These are phyloP conservation scores for Paraphoma chrysanthemicola DNA, from an alignment of 2,329 filamentous ascomycete species.

Conservation along the genomic window DNA sequence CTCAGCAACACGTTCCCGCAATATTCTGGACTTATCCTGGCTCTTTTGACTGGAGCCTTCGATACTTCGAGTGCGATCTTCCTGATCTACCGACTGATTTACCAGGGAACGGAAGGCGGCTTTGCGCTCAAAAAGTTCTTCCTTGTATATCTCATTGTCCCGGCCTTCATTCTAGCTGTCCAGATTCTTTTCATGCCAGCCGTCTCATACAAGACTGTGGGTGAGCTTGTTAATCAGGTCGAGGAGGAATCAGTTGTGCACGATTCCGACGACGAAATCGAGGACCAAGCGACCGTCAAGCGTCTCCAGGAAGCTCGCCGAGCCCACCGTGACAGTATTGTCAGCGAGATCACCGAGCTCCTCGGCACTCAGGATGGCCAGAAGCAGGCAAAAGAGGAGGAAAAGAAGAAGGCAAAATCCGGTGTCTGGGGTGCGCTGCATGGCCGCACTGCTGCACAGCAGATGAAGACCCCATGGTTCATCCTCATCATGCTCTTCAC, in stretches of 20 bases:
- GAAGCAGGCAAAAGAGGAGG: slow-evolving; percentile 69
- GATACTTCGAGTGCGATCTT: slow-evolving; percentile 59
- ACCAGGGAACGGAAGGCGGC: slow-evolving; percentile 49
- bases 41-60: slow-evolving; percentile 59
- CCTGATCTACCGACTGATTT: slow-evolving; percentile 55
- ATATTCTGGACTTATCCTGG: slow-evolving; percentile 57
- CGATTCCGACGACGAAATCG: slow-evolving; percentile 62
- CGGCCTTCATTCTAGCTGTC: slow-evolving; percentile 51
- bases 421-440: slow-evolving; percentile 91
- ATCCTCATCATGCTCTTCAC: slow-evolving; percentile 84
- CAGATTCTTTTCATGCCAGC: slow-evolving; percentile 57
- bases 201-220: slow-evolving; percentile 64
- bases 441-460: slow-evolving; percentile 70
- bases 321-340: slow-evolving; percentile 66
- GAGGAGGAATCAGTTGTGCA: slow-evolving; percentile 60
- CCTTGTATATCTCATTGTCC: slow-evolving; percentile 57
- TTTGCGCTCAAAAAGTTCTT: slow-evolving; percentile 59
- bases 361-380: slow-evolving; percentile 71
- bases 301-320: slow-evolving; percentile 62
- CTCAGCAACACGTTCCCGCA: slow-evolving; percentile 60
- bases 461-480: slow-evolving; percentile 85
- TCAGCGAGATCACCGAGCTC: slow-evolving; percentile 75
- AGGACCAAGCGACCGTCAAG: slow-evolving; percentile 55
- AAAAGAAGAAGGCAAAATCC: slow-evolving; percentile 71
- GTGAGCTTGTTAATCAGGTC: slow-evolving; percentile 78